Evolutionary conservation across 768 basidiomycete species (phyloP).

Genomic region (Candolleomyces aberdarensis): DNA sequence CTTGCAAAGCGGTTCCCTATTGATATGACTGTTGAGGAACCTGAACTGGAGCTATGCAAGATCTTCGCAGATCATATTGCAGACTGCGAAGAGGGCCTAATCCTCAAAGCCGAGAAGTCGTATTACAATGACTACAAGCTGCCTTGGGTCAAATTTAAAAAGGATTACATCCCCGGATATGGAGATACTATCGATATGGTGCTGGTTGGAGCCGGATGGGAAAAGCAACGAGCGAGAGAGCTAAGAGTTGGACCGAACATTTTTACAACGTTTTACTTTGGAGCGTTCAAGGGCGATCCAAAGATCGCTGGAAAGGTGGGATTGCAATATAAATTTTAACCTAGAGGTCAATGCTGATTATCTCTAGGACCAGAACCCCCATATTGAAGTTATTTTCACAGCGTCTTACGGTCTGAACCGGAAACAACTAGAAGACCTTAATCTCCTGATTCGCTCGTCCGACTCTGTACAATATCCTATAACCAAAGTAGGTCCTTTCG

Average conservation of each 20-base stretch:
- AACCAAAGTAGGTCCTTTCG: not conserved
- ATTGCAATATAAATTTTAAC: not conserved
- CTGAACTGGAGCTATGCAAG: slow-evolving; percentile 25
- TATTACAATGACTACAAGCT: slow-evolving; percentile 58
- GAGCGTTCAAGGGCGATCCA: slow-evolving; percentile 38
- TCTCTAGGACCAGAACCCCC: slow-evolving; percentile 35
- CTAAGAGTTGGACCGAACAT: slow-evolving; percentile 70
- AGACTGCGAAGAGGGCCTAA: slow-evolving; percentile 62
- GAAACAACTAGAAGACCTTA: slow-evolving; percentile 66
- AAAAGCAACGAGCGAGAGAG: slow-evolving; percentile 71
- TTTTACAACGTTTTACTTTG: slow-evolving; percentile 81
- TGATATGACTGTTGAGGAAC: slow-evolving; percentile 25
- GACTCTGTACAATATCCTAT: slow-evolving; percentile 31
- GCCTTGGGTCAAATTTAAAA: slow-evolving; percentile 88
- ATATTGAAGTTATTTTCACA: slow-evolving; percentile 73
- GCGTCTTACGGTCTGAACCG: slow-evolving; percentile 73
- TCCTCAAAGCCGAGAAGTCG: slow-evolving; percentile 73
- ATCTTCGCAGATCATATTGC: slow-evolving; percentile 53
- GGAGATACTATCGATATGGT: slow-evolving; percentile 82
- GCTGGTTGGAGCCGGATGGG: slow-evolving; percentile 77
- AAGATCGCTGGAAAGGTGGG: not conserved
- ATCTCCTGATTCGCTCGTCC: slow-evolving; percentile 57
- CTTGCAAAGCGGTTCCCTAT: slow-evolving; percentile 57
- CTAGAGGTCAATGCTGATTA: slow-evolving; percentile 27
- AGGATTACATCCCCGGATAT: slow-evolving; percentile 83